A percentile compares a stretch with the other conserved stretches of the same genome.
These are phyloP conservation scores for Phlebopus sp. DNA, from an alignment of 1,284 basidiomycete species.

Conservation along the genomic window DNA sequence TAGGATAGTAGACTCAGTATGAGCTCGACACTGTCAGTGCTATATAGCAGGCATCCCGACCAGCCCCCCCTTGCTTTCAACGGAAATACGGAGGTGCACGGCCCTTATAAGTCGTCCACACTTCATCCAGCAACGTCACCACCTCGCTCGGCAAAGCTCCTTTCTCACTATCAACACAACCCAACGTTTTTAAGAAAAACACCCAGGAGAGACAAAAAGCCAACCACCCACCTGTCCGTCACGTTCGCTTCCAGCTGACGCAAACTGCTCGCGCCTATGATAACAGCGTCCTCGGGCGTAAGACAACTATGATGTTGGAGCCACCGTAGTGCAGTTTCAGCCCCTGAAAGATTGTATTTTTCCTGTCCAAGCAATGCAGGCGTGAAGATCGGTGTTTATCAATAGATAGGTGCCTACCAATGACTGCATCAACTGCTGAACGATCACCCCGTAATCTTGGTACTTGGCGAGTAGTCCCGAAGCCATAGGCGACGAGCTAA, in stretches of 20 bases:
- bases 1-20: too few relatives aligned
- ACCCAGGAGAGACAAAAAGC: background rate
- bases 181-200: background rate
- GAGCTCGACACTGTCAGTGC: too few relatives aligned
- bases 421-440: background rate
- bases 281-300: constrained; percentile 34
- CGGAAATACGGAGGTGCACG: background rate
- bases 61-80: background rate
- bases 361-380: constrained; percentile 18
- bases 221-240: background rate
- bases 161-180: background rate
- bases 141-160: constrained; percentile 3
- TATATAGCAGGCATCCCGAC: too few relatives aligned
- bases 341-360: constrained; percentile 42
- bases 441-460: background rate
- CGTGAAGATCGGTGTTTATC: constrained; percentile 24
- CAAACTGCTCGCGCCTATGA: constrained; percentile 1
- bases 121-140: background rate
- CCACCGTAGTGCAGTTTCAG: constrained; percentile 54
- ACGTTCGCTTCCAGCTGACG: constrained; percentile 1
- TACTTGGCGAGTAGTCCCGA: background rate
- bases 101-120: constrained; percentile 2
- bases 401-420: background rate
- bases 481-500: background rate
- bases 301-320: constrained; percentile 51